These are phyloP conservation scores for Talaromyces sp. DNA, from an alignment of 2,329 filamentous ascomycete species.

Conservation along the genomic window DNA sequence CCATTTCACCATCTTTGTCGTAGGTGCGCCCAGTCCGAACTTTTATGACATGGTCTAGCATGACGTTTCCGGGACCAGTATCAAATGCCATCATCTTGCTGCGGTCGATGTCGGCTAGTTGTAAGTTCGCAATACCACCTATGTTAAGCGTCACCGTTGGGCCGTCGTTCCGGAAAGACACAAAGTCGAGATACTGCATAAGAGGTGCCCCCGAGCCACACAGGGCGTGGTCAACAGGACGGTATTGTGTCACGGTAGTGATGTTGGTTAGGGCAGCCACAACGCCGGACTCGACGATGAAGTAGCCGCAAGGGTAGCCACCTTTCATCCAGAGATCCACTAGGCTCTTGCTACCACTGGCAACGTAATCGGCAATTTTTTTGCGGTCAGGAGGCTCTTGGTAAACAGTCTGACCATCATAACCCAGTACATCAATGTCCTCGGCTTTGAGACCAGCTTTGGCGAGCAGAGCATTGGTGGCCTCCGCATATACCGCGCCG, in stretches of 20 bases:
- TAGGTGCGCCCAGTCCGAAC: constrained; percentile 18
- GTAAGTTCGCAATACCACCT: constrained; percentile 27
- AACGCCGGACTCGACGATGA: constrained; percentile 26
- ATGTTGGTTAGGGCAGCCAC: constrained; percentile 24
- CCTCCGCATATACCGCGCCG: constrained; percentile 24
- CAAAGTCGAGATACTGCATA: constrained; percentile 30
- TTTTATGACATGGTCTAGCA: constrained; percentile 25
- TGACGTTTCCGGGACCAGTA: constrained; percentile 25
- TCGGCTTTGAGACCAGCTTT: constrained; percentile 16
- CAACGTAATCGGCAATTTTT: constrained; percentile 15
- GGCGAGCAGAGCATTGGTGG: constrained; percentile 18
- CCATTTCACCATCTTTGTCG: constrained; percentile 23
- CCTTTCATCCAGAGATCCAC: constrained; percentile 23
- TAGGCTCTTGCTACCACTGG: constrained; percentile 18
- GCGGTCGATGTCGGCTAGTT: constrained; percentile 22
- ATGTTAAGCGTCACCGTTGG: constrained; percentile 23
- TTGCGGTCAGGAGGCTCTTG: constrained; percentile 23
- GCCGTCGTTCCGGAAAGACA: constrained; percentile 20
- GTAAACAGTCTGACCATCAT: constrained; percentile 28
- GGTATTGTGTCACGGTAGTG: constrained; percentile 25
- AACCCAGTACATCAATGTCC: constrained; percentile 24
- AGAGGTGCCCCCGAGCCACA: constrained; percentile 23
- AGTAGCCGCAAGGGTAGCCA: constrained; percentile 23
- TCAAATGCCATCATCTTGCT: constrained; percentile 29
- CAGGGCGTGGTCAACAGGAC: constrained; percentile 24